Evolutionary conservation across 331 rosid species (phyloP).

Genomic region (Stylosanthes scabra): DNA sequence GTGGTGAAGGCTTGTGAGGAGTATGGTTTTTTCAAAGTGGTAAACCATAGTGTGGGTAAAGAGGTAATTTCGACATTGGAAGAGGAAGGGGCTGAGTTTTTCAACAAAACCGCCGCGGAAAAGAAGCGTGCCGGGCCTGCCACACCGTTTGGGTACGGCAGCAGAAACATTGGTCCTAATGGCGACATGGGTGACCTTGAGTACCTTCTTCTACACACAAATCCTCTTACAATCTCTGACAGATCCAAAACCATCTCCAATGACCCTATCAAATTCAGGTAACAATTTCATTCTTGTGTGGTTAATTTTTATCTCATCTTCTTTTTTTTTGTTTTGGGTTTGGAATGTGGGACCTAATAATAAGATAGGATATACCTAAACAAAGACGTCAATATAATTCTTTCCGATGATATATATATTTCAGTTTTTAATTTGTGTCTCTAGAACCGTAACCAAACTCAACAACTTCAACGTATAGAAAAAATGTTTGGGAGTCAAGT

Average conservation of each 20-base stretch:
- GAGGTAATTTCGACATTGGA: constrained; percentile 59
- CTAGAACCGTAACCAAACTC: no score
- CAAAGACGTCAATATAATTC: no score
- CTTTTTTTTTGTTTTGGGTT: not conserved
- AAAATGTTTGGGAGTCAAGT: no score
- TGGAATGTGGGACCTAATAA: no score
- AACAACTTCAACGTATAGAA: no score
- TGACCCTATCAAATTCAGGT: constrained; percentile 81
- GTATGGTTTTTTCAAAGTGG: constrained; percentile 88
- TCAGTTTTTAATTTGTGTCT: no score
- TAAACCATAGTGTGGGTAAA: constrained; percentile 72
- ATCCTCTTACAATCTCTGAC: constrained; percentile 58
- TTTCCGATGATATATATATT: no score
- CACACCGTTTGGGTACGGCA: constrained; percentile 84
- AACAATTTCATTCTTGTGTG: no score
- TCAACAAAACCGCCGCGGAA: constrained; percentile 53
- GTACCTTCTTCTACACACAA: constrained; percentile 77
- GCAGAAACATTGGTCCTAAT: constrained; percentile 71
- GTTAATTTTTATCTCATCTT: not conserved
- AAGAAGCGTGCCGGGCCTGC: constrained; percentile 64
- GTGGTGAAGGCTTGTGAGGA: constrained; percentile 80
- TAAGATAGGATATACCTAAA: no score
- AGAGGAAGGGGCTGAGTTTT: constrained; percentile 65
- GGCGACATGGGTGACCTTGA: constrained; percentile 93
- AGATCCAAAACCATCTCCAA: constrained; percentile 54